Evolutionary conservation across 1,284 basidiomycete genomes (phyloP).

Genomic region (Puccinia hordei): DNA sequence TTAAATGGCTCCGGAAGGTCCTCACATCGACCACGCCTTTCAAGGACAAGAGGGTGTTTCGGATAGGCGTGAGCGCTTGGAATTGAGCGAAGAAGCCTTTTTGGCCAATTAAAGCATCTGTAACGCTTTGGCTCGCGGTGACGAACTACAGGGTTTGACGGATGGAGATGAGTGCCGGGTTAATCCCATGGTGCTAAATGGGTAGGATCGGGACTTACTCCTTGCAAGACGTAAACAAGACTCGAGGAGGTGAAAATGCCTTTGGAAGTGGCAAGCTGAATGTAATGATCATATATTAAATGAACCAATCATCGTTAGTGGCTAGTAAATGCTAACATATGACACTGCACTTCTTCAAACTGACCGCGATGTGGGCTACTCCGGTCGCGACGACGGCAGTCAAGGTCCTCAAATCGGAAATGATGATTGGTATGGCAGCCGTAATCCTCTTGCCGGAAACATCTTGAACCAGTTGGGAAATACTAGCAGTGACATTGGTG

Average conservation of each 20-base stretch:
- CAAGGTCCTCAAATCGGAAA: conserved; percentile 30
- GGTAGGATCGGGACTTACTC: background rate
- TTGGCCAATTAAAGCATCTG: conserved; percentile 16
- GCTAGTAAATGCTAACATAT: background rate
- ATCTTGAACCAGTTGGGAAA: conserved; percentile 15
- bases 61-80: conserved; percentile 14
- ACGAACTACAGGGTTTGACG: conserved; percentile 7
- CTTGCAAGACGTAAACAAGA: conserved; percentile 20
- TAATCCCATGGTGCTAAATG: background rate
- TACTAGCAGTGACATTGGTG: conserved; percentile 20
- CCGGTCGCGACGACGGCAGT: conserved; percentile 29
- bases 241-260: conserved; percentile 8
- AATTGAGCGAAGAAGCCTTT: conserved; percentile 50
- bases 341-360: background rate
- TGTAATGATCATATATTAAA: background rate
- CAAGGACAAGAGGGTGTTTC: conserved; percentile 12
- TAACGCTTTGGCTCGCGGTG: conserved; percentile 16
- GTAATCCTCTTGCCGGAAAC: conserved; percentile 22
- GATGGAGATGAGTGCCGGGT: background rate
- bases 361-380: conserved; percentile 32
- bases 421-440: conserved; percentile 25
- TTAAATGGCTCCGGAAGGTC: background rate
- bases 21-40: conserved; percentile 33
- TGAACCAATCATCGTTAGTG: background rate
- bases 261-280: conserved; percentile 7